phyloP scores from a whole-genome alignment of 225 moss, liverwort and hornwort genomes.

The Anthoceros angustus region DNA sequence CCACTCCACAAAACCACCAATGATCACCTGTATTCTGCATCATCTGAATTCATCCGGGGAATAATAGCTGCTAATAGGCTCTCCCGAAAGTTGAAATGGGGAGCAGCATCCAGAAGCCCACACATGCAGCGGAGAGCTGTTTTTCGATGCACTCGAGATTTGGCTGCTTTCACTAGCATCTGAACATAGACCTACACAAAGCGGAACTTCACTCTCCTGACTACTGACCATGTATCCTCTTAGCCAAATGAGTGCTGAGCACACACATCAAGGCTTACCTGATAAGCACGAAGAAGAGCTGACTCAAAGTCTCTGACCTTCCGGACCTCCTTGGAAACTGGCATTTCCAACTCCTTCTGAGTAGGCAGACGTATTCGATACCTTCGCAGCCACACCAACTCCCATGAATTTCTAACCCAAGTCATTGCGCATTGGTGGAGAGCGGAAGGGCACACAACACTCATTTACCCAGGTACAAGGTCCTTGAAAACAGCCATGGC shows the following conservation, averaged over 20 bases:
- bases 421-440: too few species aligned
- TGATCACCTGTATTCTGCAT: constrained; percentile 58
- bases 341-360: constrained; percentile 66
- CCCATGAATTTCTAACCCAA: background rate
- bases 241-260: too few species aligned
- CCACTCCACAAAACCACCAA: background rate
- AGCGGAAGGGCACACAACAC: too few species aligned
- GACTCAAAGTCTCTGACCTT: constrained; percentile 72
- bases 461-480: constrained; percentile 69
- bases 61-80: constrained; percentile 76
- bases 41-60: constrained; percentile 81
- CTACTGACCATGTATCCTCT: background rate
- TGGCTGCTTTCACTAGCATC: constrained; percentile 56
- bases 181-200: constrained; percentile 68
- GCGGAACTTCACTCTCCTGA: background rate
- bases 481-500: constrained; percentile 92
- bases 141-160: constrained; percentile 41
- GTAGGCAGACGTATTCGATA: constrained; percentile 88
- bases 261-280: constrained; percentile 23
- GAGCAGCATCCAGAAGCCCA: constrained; percentile 70
- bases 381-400: constrained; percentile 21
- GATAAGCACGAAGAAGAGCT: constrained; percentile 70
- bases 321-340: constrained; percentile 84
- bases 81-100: constrained; percentile 96
- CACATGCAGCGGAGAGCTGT: constrained; percentile 72